Base-by-base conservation (phyloP, 441 rosid species). In the Gossypium lobatum region DNA sequence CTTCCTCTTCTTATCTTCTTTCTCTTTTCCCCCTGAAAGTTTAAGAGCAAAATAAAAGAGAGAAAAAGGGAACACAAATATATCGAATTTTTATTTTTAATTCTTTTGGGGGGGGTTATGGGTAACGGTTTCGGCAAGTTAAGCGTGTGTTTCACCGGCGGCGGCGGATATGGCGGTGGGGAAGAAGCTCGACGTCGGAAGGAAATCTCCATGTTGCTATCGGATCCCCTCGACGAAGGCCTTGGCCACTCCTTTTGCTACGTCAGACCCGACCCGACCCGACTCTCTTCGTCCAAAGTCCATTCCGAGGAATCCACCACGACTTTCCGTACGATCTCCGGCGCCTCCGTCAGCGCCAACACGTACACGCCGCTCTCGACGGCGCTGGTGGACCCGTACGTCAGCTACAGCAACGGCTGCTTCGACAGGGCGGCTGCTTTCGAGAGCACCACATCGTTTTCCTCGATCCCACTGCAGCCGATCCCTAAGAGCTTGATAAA, bases 341-440 rank as follows among this genome's bases (percentile, higher is more conserved):
- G 94, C 3, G 92, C 94, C 25, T 89, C 94, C 28, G 88, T 89
- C 3, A 89, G 94, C 65, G 94, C 94, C 45, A 89, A 89, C 88
- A 73, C 85, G 5, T 88, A 90, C 0, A 83, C 92, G 2, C 84
- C 83, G 1, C 90, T 85, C 77, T 85, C 94, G 34, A 85, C 88
- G 39, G 81, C 92, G 13, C 77, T 85, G 31, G 71, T 78, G 45
- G 93, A 87, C 16, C 66, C 85, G 53, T 65, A 50, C 61, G 79
- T 79, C 37, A 45, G 70, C 8, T 65, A 65, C 55, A 65, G n/a
- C 70, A 85, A 76, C 81, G 77, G 75, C 52, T 81, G 85, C 60
- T 78, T 84, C 70, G 89, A 85, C n/a, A 61, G 86, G 26, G 89
- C 93, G 8, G 88, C 93, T 23, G 84, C 85, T 62, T 87, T 87